These are phyloP conservation scores for Cinchona pubescens DNA, from an alignment of 257 asterid genomes.

Conservation along the genomic window DNA sequence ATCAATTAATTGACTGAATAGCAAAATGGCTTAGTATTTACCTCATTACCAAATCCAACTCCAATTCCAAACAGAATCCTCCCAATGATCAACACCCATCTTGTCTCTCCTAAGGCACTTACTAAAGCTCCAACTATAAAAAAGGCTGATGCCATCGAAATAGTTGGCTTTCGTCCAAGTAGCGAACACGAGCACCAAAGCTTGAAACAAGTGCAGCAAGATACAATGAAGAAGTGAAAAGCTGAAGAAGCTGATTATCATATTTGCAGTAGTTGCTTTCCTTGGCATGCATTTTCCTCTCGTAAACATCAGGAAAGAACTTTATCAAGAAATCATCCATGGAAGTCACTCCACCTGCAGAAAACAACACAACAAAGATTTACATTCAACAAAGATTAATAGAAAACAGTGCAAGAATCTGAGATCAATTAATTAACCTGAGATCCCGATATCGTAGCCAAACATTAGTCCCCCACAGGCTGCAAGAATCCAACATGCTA, in stretches of 20 bases:
- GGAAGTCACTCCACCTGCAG: constrained; percentile 73
- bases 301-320: constrained; percentile 54
- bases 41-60: constrained; percentile 90
- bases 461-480: constrained; percentile 31
- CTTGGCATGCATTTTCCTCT: constrained; percentile 34
- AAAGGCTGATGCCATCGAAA: constrained; percentile 42
- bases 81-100: constrained; percentile 35
- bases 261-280: constrained; percentile 78
- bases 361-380: background rate
- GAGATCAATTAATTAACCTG: background rate
- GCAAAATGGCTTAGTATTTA: constrained; percentile 9
- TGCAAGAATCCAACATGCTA: constrained; percentile 18
- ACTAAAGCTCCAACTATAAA: constrained; percentile 47
- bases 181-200: constrained; percentile 57
- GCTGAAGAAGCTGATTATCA: constrained; percentile 69
- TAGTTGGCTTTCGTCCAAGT: constrained; percentile 62
- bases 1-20: background rate
- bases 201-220: constrained; percentile 68
- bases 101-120: background rate
- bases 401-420: too few relatives aligned
- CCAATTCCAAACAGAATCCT: constrained; percentile 70
- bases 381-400: too few relatives aligned
- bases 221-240: constrained; percentile 77
- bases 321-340: constrained; percentile 78
- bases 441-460: constrained; percentile 29